Base-by-base conservation (phyloP, 1,284 basidiomycete genomes). In the Exobasidium cylindrosporum region DNA sequence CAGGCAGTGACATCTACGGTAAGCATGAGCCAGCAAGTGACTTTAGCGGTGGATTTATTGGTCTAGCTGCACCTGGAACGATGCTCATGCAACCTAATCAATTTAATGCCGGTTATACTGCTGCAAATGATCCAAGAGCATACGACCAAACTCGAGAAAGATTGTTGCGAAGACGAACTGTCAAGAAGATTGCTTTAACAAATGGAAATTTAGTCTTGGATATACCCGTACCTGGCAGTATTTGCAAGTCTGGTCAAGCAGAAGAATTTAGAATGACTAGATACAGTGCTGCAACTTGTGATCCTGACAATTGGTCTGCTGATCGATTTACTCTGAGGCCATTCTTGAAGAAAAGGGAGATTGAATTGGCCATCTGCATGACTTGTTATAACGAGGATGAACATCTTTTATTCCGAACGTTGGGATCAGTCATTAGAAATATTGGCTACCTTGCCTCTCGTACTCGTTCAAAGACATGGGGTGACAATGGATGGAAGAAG, bases 221-320 rank as follows among this genome's bases (percentile, higher is more conserved):
- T 24, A 35, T 47, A 1, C 64, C 64, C 10, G 56, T 66, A n/a
- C 61, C 64, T 14, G 32, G 28, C 17, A 57, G 43, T 26, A 45
- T 65, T 40, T 64, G 54, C 47, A 62, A 62, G n/a, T 35, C 46
- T 7, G 45, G 40, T 31, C 60, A 62, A 57, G 30, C 44, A 2
- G 56, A 63, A 14, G 64, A 66, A 60, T 66, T 64, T 26, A 57
- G 46, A 17, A 43, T 45, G 23, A 47, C 97, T 91, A 86, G 94
- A 23, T 82, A 81, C 66, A 80, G 78, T 5, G 92, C 62, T 2
- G 94, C 93, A 6, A 97, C 93, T 0, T 89, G 87, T 74, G 94
- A 97, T 78, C 64, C 64, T 1, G 55, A 66, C 50, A 32, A 66
- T 14, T 66, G 58, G 43, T 43, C 60, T 7, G 24, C 31, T 13